Evolutionary conservation across 805 yeast species (phyloP), one percentile per base, ranked within the genome.

Genomic region (Kuraishia borneana): DNA sequence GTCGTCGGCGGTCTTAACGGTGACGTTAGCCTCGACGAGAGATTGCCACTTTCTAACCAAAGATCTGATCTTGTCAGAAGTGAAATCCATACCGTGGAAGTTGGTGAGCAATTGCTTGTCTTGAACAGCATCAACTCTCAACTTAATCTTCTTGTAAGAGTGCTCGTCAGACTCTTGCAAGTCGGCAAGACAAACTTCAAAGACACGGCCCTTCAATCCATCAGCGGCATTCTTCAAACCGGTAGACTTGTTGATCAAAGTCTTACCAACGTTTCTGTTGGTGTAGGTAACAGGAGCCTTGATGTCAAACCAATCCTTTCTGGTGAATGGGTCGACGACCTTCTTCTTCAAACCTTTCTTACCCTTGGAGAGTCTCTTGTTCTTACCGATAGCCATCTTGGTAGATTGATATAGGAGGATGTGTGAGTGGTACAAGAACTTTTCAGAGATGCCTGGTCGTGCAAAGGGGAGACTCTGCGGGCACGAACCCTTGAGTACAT

Each of bases 1-100:
- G 68, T 89, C 97, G 63, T 88, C 97, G 50, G 95, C 63, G 60
- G 97, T 88, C 83, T 88, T 88, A 60, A 87, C 96, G 54, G 97
- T 87, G 56, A 88, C 96, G 65, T 85, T 84, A 60, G 95, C 94
- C 76, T 88, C 97, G 54, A 88, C 94, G 68, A 89, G 75, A 49
- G 96, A 78, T 76, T 88, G 97, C 96, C 96, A 89, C 71, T 89
- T 88, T 80, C 96, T 85, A 47, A 88, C 96, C 66, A 89, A 76
- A 40, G 96, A 88, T 74, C 94, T 84, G 63, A 89, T 74, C 76
- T 89, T 89, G 75, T 88, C 96, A 50, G 94, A 74, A 60, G 97
- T 88, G 81, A 89, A 88, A 75, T 87, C 94, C 69, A 89, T 69
- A 60, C 97, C 97, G 77, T 88, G 96, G 94, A 88, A 89, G 94